phyloP scores from a whole-genome alignment of 768 basidiomycete species.

The Multifurca ochricompacta region DNA sequence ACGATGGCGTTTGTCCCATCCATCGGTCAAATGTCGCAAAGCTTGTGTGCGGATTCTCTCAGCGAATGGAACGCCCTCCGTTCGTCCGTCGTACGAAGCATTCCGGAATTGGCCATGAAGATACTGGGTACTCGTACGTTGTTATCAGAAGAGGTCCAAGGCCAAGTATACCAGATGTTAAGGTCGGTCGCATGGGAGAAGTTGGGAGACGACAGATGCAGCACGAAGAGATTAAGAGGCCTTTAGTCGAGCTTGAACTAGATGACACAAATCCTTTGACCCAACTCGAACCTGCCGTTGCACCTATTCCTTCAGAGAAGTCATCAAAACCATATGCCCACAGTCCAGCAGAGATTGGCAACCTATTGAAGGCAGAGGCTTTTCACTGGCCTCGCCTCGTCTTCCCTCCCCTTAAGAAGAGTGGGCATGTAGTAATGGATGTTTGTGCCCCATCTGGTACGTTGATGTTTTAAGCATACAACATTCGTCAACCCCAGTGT shows the following conservation, averaged over 20 bases:
- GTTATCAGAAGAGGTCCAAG: constrained; percentile 75
- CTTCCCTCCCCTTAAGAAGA: constrained; percentile 85
- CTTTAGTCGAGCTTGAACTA: constrained; percentile 21
- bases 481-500: constrained; percentile 2
- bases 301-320: neutral
- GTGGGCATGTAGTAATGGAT: constrained; percentile 88
- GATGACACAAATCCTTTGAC: constrained; percentile 17
- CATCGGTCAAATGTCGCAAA: constrained; percentile 43
- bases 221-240: constrained; percentile 25
- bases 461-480: constrained; percentile 14
- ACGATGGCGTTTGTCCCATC: constrained; percentile 80
- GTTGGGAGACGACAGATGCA: constrained; percentile 41
- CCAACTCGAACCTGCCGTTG: neutral
- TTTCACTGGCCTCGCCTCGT: constrained; percentile 88
- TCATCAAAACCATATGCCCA: neutral
- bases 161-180: constrained; percentile 35
- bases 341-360: constrained; percentile 36
- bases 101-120: constrained; percentile 75
- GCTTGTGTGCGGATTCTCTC: constrained; percentile 75
- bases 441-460: constrained; percentile 77
- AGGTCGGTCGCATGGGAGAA: constrained; percentile 45
- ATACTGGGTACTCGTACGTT: constrained; percentile 84
- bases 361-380: constrained; percentile 60
- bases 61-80: constrained; percentile 77
- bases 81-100: constrained; percentile 89